Evolutionary conservation across 495 filamentous ascomycete genomes (phyloP).

Genomic region (Geopyxis carbonaria): DNA sequence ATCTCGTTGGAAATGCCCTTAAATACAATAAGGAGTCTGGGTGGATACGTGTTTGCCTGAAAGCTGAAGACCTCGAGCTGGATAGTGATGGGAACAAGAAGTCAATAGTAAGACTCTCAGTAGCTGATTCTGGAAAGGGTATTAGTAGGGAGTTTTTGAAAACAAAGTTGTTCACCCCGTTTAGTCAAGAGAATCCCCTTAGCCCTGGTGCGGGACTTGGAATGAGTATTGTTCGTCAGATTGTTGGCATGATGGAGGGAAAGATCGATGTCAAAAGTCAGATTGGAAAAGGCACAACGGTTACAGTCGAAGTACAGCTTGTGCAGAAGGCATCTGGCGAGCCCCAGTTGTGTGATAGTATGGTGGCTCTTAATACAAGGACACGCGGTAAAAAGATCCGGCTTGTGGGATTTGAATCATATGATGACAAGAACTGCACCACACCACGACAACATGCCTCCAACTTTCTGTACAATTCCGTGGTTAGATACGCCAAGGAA

Average conservation of each 20-base stretch:
- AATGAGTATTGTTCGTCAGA: conserved; percentile 49
- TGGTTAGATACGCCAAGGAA: conserved; percentile 23
- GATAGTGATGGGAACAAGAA: conserved; percentile 17
- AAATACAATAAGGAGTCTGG: conserved; percentile 54
- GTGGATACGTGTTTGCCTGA: conserved; percentile 44
- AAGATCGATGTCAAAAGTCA: conserved; percentile 42
- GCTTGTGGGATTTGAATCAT: conserved; percentile 26
- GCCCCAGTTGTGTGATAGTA: too few relatives aligned
- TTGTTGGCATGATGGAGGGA: conserved; percentile 43
- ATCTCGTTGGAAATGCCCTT: conserved; percentile 65
- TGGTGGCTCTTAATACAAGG: too few relatives aligned
- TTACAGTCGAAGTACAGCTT: conserved; percentile 30
- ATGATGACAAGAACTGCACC: not conserved
- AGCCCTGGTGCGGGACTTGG: conserved; percentile 53
- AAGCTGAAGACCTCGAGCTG: conserved; percentile 28
- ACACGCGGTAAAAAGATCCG: conserved; percentile 21
- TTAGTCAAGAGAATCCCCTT: conserved; percentile 51
- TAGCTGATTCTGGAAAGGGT: conserved; percentile 51
- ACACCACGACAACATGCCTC: conserved; percentile 8
- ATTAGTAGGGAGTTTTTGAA: conserved; percentile 54
- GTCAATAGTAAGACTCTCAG: conserved; percentile 31
- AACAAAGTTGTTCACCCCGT: conserved; percentile 49
- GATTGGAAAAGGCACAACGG: conserved; percentile 39
- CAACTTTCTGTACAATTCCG: conserved; percentile 25
- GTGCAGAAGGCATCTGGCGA: too few relatives aligned